These are phyloP conservation scores for Suhomyces panamericanus DNA, from an alignment of 1,139 yeast species.

Conservation along the genomic window DNA sequence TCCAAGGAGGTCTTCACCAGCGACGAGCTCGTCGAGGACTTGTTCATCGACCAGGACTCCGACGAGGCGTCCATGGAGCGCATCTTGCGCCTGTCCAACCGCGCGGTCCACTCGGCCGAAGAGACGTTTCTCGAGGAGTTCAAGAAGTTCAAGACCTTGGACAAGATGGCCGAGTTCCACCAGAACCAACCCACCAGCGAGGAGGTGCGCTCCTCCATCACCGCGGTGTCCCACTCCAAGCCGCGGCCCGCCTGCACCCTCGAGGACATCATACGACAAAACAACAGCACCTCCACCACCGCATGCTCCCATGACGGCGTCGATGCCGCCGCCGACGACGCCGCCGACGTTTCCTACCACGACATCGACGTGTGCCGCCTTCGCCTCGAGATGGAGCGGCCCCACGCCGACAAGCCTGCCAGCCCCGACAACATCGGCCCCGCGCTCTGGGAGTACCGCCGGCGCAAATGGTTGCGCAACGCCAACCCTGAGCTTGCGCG, in stretches of 20 bases:
- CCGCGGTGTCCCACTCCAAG: slow-evolving; percentile 20
- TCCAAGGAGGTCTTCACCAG: slow-evolving; percentile 46
- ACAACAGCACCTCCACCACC: slow-evolving; percentile 11
- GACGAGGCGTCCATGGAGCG: slow-evolving; percentile 29
- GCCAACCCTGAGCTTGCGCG: slow-evolving; percentile 18
- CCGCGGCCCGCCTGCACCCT: neutral
- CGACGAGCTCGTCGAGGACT: slow-evolving; percentile 43
- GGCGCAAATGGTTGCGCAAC: slow-evolving; percentile 54
- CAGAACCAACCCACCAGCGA: slow-evolving; percentile 14
- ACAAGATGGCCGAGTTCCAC: slow-evolving; percentile 33
- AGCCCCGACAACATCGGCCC: slow-evolving; percentile 38
- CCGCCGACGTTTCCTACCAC: slow-evolving; percentile 21
- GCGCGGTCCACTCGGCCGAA: slow-evolving; percentile 32
- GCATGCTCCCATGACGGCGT: slow-evolving; percentile 1
- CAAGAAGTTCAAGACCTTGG: slow-evolving; percentile 36
- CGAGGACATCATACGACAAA: slow-evolving; percentile 15
- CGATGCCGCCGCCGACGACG: slow-evolving; percentile 23
- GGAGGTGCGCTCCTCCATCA: slow-evolving; percentile 25
- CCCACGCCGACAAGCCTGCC: neutral
- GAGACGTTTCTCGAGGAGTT: slow-evolving; percentile 37
- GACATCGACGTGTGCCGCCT: slow-evolving; percentile 32
- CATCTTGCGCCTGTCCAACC: slow-evolving; percentile 20
- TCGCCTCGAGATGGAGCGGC: slow-evolving; percentile 28
- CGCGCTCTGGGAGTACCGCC: slow-evolving; percentile 58
- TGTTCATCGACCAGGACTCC: slow-evolving; percentile 41